These are phyloP conservation scores for Cantharellus cinnabarinus DNA, from an alignment of 768 basidiomycete species.

Conservation along the genomic window DNA sequence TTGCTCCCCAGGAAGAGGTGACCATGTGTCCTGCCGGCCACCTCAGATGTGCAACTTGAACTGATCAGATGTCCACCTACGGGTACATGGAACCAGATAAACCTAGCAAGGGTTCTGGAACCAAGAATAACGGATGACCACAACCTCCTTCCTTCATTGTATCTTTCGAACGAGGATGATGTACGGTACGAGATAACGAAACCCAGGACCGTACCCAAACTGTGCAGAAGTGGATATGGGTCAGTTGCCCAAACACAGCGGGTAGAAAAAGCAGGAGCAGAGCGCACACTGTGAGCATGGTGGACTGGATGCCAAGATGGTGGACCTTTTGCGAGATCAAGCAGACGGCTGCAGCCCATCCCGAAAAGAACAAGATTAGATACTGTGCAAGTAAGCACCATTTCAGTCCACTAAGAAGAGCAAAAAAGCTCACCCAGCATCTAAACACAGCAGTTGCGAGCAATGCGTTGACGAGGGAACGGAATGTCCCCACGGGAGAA, in stretches of 20 bases:
- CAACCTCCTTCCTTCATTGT: conserved; percentile 47
- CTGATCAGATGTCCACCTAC: conserved; percentile 17
- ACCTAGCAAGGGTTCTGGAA: conserved; percentile 14
- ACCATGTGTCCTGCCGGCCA: conserved; percentile 1
- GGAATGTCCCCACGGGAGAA: conserved; percentile 7
- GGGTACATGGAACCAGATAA: conserved; percentile 48
- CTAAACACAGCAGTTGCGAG: conserved; percentile 27
- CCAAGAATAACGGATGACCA: conserved; percentile 44
- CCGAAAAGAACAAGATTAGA: conserved; percentile 40
- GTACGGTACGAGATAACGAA: conserved; percentile 35
- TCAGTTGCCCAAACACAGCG: neutral
- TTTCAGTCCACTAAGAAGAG: neutral
- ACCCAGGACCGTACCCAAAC: conserved; percentile 45
- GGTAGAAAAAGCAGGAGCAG: neutral
- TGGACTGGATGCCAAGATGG: conserved; percentile 25
- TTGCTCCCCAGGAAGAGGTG: conserved; percentile 10
- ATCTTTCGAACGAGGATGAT: conserved; percentile 15
- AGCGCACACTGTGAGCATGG: conserved; percentile 49
- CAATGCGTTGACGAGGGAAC: conserved; percentile 24
- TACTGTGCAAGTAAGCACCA: conserved; percentile 14
- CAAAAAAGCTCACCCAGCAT: conserved; percentile 25
- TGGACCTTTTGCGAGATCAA: conserved; percentile 26
- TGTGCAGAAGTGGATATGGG: conserved; percentile 16
- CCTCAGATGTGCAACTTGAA: neutral
- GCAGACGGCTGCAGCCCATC: conserved; percentile 38